Evolutionary conservation across 139 green algal genomes (phyloP), one percentile per base, ranked within the genome.

Genomic region (Deuterostichococcus epilithicus): DNA sequence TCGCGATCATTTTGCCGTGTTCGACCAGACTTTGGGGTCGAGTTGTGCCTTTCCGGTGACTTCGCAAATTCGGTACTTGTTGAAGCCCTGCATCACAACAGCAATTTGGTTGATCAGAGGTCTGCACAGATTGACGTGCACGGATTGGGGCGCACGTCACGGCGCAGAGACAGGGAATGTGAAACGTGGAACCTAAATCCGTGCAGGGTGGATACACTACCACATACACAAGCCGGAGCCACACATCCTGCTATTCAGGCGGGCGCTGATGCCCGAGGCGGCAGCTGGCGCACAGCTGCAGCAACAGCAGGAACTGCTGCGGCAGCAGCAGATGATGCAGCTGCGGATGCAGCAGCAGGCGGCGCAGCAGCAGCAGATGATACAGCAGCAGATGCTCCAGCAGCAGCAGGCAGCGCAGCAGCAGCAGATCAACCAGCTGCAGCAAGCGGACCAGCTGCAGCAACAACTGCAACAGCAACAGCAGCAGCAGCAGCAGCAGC

Each of bases 221-320:
- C 52, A 63, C 52, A 63, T 63, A 63, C 52, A 63, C 52, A 63
- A 63, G 52, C 52, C 52, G 20, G 52, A 63, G 52, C 52, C 52
- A 20, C 52, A 63, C 18, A 63, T 63, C 52, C 52, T 63, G 52
- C 52, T 63, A 20, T 63, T 63, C 52, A 23, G 52, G 20, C 52
- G 52, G 52, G 18, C 26, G 52, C 20, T 63, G 52, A 63, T 20
- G 10, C 52, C 52, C 10, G 52, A 63, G 52, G 26, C 52, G 3
- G 52, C 52, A 63, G 52, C 52, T 5, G 3, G 26, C 13, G 52
- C 52, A 28, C 52, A 63, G 18, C 52, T 30, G 20, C 52, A 63
- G 52, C 18, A 13, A 63, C 52, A 63, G 52, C 52, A 63, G 20
- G 52, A 63, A 20, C 10, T 63, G 52, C 52, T 30, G 10, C 8